Base-by-base conservation (phyloP, 2,329 filamentous ascomycete genomes). In the Fusarium tuaranense region DNA sequence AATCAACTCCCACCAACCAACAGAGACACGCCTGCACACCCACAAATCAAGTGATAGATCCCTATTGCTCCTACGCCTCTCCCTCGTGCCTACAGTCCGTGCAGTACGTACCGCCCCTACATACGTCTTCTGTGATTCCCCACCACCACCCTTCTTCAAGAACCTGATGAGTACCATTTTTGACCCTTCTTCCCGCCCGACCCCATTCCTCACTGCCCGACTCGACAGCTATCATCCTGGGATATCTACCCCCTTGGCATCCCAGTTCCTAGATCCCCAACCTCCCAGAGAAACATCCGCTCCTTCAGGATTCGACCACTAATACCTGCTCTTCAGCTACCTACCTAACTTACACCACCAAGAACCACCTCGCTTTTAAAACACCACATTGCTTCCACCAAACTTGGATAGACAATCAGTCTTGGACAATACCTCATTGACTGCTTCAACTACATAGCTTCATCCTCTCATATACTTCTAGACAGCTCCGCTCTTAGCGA, bases 21-120 rank as follows among this genome's bases (percentile, higher is more conserved):
- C 48, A 55, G 44, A 41, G 20, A 41, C 63, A 70, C 58, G 53
- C 61, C 55, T 58, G 32, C 64, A 76, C 73, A 76, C 73, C 70
- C 73, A 71, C 62, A 55, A 63, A 53, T 65, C 70, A 75, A 70
- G 66, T 73, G 69, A 75, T 65, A 62, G 67, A 30, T 71, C 51
- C 48, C 39, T 67, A 57, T 51, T 73, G 61, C 58, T 64, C 59
- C 59, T 70, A 59, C 63, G 67, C 58, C 60, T 60, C 65, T 55
- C 62, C 65, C 73, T 66, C 65, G 70, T 75, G 70, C 70, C 73
- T 75, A 51, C 32, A 20, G 20, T 6, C 32, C 32, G 32, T 12
- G 2, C 9, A 58, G 55, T 34, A 41, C 27, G 30, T 48, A 51
- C 22, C 39, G 25, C 32, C 34, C 60, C 36, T 53, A 30, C 46